Percentiles rank a stretch among this genome's conserved stretches.
Conservation (phyloP, 2,329 filamentous ascomycete species). For the Paecilomyces niveus region DNA sequence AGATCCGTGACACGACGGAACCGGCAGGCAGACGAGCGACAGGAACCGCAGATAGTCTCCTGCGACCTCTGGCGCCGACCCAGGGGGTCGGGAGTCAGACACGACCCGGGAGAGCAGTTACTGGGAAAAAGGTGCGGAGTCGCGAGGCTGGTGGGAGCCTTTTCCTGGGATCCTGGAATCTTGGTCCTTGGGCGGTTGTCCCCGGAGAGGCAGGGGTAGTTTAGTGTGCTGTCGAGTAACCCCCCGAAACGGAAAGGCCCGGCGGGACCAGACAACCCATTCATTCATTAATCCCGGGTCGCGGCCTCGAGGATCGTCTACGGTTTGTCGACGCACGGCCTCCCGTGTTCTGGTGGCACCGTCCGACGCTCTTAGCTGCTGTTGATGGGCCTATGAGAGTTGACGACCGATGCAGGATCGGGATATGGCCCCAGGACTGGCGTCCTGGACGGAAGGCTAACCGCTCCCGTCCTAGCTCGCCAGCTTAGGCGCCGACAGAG, state of each 20-base stretch:
- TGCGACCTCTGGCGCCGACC: background rate
- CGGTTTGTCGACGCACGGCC: background rate
- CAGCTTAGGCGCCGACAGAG: background rate
- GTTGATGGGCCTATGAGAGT: background rate
- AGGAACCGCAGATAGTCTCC: background rate
- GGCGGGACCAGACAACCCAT: background rate
- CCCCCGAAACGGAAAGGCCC: background rate
- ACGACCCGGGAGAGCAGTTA: constrained; percentile 1
- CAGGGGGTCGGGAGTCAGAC: background rate
- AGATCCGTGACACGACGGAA: background rate
- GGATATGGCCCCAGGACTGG: background rate
- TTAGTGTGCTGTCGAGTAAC: background rate
- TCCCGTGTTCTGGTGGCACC: background rate
- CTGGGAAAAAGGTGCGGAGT: constrained; percentile 1
- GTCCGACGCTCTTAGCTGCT: background rate
- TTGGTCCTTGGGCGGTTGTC: background rate
- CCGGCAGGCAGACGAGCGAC: background rate
- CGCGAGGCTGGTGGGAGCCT: background rate
- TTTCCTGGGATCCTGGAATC: background rate
- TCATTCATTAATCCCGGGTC: background rate
- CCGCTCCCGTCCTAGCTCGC: background rate
- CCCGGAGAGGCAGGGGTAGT: background rate
- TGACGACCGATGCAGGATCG: background rate
- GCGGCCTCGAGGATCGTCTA: background rate
- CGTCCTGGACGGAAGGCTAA: background rate